A percentile compares a stretch with the other conserved stretches of the same genome.
These are phyloP conservation scores for Asterophora lycoperdoides DNA, from an alignment of 768 basidiomycete species.

Conservation along the genomic window DNA sequence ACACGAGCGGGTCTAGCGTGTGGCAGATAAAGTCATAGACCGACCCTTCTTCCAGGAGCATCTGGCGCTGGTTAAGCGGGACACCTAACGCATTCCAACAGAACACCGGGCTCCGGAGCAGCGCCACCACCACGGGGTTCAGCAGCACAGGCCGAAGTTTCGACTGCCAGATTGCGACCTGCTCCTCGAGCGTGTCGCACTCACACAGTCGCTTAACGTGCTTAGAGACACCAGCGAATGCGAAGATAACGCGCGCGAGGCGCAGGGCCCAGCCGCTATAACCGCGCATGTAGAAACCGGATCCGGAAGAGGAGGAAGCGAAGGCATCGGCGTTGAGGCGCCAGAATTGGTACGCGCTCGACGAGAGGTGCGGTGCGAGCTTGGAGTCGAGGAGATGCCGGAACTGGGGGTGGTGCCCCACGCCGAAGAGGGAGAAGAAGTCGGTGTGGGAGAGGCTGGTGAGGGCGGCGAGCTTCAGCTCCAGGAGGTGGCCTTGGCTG, in stretches of 20 bases:
- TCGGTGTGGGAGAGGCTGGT: conserved; percentile 53
- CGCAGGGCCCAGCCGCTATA: conserved; percentile 68
- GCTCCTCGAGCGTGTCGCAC: conserved; percentile 50
- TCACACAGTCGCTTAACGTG: conserved; percentile 55
- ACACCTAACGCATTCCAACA: conserved; percentile 82
- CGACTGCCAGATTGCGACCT: conserved; percentile 57
- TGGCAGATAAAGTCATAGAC: conserved; percentile 48
- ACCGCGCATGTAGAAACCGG: conserved; percentile 64
- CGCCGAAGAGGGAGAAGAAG: conserved; percentile 65
- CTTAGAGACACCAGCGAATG: conserved; percentile 51
- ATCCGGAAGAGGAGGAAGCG: conserved; percentile 20
- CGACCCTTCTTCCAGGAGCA: conserved; percentile 51
- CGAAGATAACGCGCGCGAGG: conserved; percentile 53
- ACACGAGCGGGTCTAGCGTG: conserved; percentile 46
- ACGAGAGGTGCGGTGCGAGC: conserved; percentile 65
- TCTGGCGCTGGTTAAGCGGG: conserved; percentile 61
- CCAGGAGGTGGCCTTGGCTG: conserved; percentile 72
- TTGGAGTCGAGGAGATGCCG: conserved; percentile 53
- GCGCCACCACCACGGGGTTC: conserved; percentile 50
- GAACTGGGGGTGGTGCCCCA: conserved; percentile 58
- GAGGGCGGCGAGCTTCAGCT: conserved; percentile 71
- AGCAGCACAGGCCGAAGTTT: conserved; percentile 60
- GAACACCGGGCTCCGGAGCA: conserved; percentile 51
- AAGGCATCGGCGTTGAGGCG: conserved; percentile 49
- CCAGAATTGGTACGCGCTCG: conserved; percentile 77